Evolutionary conservation across 108 stramenopile species (phyloP).

Genomic region (Fragilariopsis cylindrus): DNA sequence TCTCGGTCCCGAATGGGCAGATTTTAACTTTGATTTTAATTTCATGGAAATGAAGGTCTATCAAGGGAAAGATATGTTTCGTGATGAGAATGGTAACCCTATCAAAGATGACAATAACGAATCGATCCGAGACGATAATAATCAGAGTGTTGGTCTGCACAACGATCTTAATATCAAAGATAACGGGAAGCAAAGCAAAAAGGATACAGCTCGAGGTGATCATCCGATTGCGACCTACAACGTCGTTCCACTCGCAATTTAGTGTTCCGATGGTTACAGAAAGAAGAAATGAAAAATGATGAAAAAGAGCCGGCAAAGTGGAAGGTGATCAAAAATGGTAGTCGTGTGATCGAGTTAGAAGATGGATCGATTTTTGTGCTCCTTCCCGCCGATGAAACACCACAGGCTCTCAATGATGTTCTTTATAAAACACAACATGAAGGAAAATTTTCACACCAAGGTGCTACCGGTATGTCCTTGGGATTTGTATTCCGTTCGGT

Average conservation of each 20-base stretch:
- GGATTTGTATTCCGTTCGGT: slow-evolving; percentile 1
- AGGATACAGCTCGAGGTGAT: slow-evolving; percentile 1
- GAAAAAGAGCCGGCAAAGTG: not conserved
- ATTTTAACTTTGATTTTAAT: not conserved
- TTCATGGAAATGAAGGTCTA: slow-evolving; percentile 6
- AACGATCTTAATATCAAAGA: not conserved
- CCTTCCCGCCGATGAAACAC: not conserved
- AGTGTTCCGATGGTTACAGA: not conserved
- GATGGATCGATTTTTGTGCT: not conserved
- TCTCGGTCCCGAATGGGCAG: too few species aligned
- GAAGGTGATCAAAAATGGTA: not conserved
- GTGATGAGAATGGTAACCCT: not conserved
- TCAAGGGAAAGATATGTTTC: slow-evolving; percentile 4
- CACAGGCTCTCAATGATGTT: not conserved
- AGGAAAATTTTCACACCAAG: not conserved
- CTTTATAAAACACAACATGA: not conserved
- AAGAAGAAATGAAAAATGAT: not conserved
- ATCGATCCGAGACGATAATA: not conserved
- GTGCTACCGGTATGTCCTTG: not conserved
- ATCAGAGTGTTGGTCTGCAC: not conserved
- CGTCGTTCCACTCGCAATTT: not conserved
- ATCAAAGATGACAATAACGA: not conserved
- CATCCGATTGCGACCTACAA: slow-evolving; percentile 2
- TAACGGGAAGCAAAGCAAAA: not conserved
- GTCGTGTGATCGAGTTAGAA: not conserved